Conservation (phyloP, 352 stramenopile genomes). For the Phytophthora pluvialis region DNA sequence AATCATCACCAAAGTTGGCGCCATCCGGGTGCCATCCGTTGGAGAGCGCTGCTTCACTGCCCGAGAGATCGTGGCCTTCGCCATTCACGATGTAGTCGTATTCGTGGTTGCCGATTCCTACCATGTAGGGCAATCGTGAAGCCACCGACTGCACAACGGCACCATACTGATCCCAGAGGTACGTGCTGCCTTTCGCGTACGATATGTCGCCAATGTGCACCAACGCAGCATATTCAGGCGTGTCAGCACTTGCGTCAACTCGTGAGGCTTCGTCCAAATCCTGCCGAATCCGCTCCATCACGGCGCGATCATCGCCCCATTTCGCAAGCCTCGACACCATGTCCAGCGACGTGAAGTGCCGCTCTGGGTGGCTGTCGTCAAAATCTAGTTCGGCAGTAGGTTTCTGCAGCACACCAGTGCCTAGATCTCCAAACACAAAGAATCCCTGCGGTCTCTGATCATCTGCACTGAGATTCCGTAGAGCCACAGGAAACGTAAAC, state of each 20-base stretch:
- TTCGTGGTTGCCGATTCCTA: slow-evolving; percentile 61
- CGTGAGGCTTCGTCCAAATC: slow-evolving; percentile 27
- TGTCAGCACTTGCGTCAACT: slow-evolving; percentile 11
- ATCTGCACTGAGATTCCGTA: slow-evolving; percentile 8
- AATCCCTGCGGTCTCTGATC: slow-evolving; percentile 47
- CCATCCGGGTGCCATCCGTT: slow-evolving; percentile 27
- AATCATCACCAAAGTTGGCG: slow-evolving; percentile 50
- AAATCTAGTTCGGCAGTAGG: slow-evolving; percentile 33
- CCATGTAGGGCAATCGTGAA: slow-evolving; percentile 79
- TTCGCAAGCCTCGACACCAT: slow-evolving; percentile 36
- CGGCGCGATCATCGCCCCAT: slow-evolving; percentile 34
- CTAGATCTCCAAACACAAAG: slow-evolving; percentile 80
- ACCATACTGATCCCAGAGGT: slow-evolving; percentile 85
- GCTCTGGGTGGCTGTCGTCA: slow-evolving; percentile 22
- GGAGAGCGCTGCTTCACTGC: slow-evolving; percentile 23
- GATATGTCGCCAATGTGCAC: slow-evolving; percentile 85
- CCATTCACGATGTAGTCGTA: slow-evolving; percentile 34
- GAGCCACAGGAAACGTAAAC: slow-evolving; percentile 35
- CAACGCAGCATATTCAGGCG: slow-evolving; percentile 58
- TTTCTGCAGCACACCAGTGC: slow-evolving; percentile 28
- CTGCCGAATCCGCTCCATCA: slow-evolving; percentile 36
- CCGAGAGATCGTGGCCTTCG: slow-evolving; percentile 28
- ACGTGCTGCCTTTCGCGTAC: slow-evolving; percentile 71
- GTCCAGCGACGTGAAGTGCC: slow-evolving; percentile 24
- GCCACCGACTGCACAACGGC: slow-evolving; percentile 77